These are phyloP conservation scores for Eimeria acervulina DNA, from an alignment of 169 alveolate species.

Conservation along the genomic window DNA sequence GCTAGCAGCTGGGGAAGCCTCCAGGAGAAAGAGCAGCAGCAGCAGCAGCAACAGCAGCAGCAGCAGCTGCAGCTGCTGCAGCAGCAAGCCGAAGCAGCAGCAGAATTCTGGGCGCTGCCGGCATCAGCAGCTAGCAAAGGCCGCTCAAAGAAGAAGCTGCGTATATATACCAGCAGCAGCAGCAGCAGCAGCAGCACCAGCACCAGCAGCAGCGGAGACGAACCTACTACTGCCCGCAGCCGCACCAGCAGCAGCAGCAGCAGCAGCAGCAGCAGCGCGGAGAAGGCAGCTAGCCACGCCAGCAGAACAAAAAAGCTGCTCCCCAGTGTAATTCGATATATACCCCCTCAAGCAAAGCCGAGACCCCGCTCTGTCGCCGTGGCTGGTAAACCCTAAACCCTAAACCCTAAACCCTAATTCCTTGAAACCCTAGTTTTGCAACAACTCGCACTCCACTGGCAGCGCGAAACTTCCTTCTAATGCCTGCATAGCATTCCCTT, in stretches of 20 bases:
- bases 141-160: too few species aligned
- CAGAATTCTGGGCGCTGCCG: constrained; percentile 40
- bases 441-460: background rate
- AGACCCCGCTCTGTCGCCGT: constrained; percentile 85
- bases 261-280: background rate
- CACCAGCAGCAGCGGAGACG: background rate
- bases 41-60: background rate
- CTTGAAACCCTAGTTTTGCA: background rate
- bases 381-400: constrained; percentile 60
- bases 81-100: constrained; percentile 69
- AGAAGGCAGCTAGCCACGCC: constrained; percentile 9
- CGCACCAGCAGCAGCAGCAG: constrained; percentile 38
- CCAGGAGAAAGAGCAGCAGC: background rate
- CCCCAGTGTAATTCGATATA: constrained; percentile 79
- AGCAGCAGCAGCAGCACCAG: constrained; percentile 36
- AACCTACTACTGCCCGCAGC: background rate
- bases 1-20: constrained; percentile 36
- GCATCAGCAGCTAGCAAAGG: constrained; percentile 29
- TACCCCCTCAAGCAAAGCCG: constrained; percentile 81
- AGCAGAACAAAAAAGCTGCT: constrained; percentile 58
- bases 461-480: background rate
- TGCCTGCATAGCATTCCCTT: too few species aligned
- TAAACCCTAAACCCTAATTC: constrained; percentile 23
- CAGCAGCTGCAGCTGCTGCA: constrained; percentile 24
- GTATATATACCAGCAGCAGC: too few species aligned